These are phyloP conservation scores for Botrytis pseudocinerea DNA, from an alignment of 2,329 filamentous ascomycete species.

Conservation along the genomic window DNA sequence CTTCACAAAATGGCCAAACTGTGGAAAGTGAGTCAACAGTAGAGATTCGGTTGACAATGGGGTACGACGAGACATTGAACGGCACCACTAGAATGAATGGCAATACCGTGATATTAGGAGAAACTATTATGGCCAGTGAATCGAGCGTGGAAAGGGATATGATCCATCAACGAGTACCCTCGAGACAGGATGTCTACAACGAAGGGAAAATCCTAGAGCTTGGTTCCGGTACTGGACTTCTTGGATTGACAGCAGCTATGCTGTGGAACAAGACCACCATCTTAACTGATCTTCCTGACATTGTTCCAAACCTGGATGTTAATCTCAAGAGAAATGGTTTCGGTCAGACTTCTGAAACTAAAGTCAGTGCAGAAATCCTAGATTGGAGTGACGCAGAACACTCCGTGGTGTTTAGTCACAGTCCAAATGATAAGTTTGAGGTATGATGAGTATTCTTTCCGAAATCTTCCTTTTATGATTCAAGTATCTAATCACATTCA, in stretches of 20 bases:
- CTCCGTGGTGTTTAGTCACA: constrained; percentile 38
- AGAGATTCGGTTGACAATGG: constrained; percentile 6
- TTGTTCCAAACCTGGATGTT: constrained; percentile 74
- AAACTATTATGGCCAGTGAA: neutral
- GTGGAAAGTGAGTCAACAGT: constrained; percentile 1
- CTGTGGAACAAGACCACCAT: constrained; percentile 66
- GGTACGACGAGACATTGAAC: neutral
- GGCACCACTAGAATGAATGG: neutral
- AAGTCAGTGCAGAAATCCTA: constrained; percentile 63
- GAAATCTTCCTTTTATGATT: constrained; percentile 14
- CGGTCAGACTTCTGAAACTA: constrained; percentile 57
- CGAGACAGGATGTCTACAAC: neutral
- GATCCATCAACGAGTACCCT: neutral
- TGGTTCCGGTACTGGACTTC: constrained; percentile 86
- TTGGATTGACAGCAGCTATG: constrained; percentile 80
- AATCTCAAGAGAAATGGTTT: constrained; percentile 67
- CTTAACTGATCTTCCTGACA: constrained; percentile 81
- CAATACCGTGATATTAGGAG: neutral
- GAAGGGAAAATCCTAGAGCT: constrained; percentile 64
- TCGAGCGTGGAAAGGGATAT: neutral
- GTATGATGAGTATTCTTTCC: constrained; percentile 23
- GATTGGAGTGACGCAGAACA: constrained; percentile 50
- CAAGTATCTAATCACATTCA: neutral
- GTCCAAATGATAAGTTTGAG: constrained; percentile 49
- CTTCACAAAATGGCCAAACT: neutral